phyloP scores from a whole-genome alignment of 2,329 filamentous ascomycete genomes.

The Cladophialophora immunda region DNA sequence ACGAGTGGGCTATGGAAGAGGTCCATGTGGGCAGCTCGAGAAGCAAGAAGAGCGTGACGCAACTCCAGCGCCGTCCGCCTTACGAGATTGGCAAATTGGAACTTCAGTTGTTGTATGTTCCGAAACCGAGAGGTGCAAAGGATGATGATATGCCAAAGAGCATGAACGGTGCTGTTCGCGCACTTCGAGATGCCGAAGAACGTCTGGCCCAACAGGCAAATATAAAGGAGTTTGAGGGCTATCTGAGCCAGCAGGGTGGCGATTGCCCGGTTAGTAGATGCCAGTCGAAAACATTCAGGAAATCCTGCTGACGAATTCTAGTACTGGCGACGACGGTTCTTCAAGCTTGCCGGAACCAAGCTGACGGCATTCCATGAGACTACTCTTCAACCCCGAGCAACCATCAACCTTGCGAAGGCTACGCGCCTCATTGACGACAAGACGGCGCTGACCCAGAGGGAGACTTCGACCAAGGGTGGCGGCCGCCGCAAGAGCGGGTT shows the following conservation, averaged over 20 bases:
- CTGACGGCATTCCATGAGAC: conserved; percentile 96
- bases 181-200: conserved; percentile 88
- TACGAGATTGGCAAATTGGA: conserved; percentile 96
- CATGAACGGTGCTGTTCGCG: conserved; percentile 94
- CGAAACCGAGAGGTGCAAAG: conserved; percentile 82
- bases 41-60: conserved; percentile 82
- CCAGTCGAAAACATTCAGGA: neutral
- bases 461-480: conserved; percentile 77
- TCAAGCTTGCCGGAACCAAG: conserved; percentile 89
- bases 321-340: conserved; percentile 98
- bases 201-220: conserved; percentile 60
- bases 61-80: conserved; percentile 82
- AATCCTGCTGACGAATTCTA: conserved; percentile 49
- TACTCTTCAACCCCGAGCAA: conserved; percentile 92
- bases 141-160: conserved; percentile 99
- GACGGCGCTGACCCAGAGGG: conserved; percentile 80
- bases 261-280: conserved; percentile 85
- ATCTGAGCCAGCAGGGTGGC: conserved; percentile 93
- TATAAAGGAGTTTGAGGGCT: conserved; percentile 73
- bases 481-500: conserved; percentile 92
- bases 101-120: conserved; percentile 92
- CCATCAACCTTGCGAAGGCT: conserved; percentile 94
- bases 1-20: conserved; percentile 96
- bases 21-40: conserved; percentile 83
- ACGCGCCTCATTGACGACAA: conserved; percentile 94